These are phyloP conservation scores for Erodium moschatum DNA, from an alignment of 441 rosid species.

Conservation along the genomic window DNA sequence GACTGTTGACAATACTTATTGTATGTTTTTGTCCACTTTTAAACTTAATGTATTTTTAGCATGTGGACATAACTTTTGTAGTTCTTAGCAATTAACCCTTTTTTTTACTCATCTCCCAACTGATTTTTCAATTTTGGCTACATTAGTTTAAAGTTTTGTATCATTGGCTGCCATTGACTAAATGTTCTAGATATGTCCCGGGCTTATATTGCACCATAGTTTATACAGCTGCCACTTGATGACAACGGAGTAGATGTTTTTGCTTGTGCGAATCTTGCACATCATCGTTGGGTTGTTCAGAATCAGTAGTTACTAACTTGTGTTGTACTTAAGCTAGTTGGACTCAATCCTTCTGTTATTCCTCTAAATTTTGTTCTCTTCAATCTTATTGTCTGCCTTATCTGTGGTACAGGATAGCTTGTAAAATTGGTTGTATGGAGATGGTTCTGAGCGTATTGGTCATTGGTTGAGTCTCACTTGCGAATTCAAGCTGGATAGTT, in stretches of 20 bases:
- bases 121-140: too few species aligned
- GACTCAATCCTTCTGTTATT: neutral
- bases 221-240: neutral
- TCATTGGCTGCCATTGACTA: too few species aligned
- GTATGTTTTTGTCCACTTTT: too few species aligned
- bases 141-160: too few species aligned
- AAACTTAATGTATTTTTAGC: too few species aligned
- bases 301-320: neutral
- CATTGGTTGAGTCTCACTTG: neutral
- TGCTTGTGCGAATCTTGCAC: neutral
- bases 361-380: neutral
- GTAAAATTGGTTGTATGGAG: neutral
- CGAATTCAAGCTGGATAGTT: neutral
- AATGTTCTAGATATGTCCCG: too few species aligned
- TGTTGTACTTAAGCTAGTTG: neutral
- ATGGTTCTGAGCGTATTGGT: neutral
- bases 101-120: too few species aligned
- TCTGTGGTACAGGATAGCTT: neutral
- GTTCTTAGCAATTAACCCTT: too few species aligned
- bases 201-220: neutral
- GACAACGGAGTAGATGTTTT: neutral
- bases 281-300: neutral
- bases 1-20: too few species aligned
- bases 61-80: too few species aligned
- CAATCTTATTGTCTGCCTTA: slow-evolving; percentile 1